These are phyloP conservation scores for Lathyrus aphaca DNA, from an alignment of 306 rosid genomes.

Conservation along the genomic window DNA sequence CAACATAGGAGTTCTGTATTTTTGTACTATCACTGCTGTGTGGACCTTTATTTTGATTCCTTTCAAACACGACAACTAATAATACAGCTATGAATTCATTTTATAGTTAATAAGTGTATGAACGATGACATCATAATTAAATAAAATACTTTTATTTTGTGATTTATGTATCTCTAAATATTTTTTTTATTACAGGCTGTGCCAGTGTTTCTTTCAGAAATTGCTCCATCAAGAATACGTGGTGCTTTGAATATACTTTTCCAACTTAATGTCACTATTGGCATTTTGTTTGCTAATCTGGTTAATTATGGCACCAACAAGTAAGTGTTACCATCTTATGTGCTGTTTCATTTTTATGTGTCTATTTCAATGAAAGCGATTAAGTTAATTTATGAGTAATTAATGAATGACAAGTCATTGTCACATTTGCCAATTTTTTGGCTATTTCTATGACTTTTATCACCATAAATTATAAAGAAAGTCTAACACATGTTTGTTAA, in stretches of 20 bases:
- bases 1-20: neutral
- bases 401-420: neutral
- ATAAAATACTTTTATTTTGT: neutral
- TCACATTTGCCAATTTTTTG: neutral
- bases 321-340: conserved; percentile 46
- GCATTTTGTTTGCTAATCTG: conserved; percentile 85
- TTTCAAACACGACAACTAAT: neutral
- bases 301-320: conserved; percentile 82
- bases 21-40: neutral
- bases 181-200: conserved; percentile 68
- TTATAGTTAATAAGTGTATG: neutral
- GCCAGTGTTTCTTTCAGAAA: conserved; percentile 89
- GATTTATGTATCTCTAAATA: neutral
- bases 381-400: neutral
- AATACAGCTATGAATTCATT: too few relatives aligned
- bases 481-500: conserved; percentile 19
- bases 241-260: conserved; percentile 88
- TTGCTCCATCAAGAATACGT: conserved; percentile 93
- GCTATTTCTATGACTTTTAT: conserved; percentile 27
- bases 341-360: neutral
- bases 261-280: conserved; percentile 82
- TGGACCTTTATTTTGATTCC: conserved; percentile 33
- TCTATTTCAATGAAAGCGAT: neutral
- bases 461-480: neutral
- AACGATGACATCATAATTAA: neutral